These are phyloP conservation scores for Baeospora myosura DNA, from an alignment of 1,284 basidiomycete species.

Conservation along the genomic window DNA sequence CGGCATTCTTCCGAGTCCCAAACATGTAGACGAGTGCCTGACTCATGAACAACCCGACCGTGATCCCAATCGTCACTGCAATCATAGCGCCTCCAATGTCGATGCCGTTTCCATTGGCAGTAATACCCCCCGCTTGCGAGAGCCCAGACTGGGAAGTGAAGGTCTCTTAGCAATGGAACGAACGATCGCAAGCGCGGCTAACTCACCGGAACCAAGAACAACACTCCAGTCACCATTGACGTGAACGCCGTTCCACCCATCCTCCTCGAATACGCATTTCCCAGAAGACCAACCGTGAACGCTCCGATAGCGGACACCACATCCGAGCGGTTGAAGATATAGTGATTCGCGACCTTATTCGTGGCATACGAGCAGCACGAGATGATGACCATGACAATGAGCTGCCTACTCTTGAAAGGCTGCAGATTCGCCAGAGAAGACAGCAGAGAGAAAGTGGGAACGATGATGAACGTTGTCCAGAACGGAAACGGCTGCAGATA, in stretches of 20 bases:
- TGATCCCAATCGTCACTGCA: conserved; percentile 84
- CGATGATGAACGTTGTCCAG: conserved; percentile 73
- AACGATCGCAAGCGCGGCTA: background rate
- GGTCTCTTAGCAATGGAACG: conserved; percentile 1
- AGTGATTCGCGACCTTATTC: conserved; percentile 76
- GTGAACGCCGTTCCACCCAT: conserved; percentile 89
- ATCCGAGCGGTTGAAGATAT: conserved; percentile 81
- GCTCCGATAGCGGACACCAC: conserved; percentile 83
- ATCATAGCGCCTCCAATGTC: conserved; percentile 81
- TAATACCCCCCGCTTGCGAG: conserved; percentile 78
- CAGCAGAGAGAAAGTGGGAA: conserved; percentile 73
- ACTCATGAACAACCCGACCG: conserved; percentile 84
- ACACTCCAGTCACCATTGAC: conserved; percentile 81
- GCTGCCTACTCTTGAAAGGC: conserved; percentile 61
- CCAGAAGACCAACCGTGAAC: conserved; percentile 75
- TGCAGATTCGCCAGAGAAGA: conserved; percentile 75
- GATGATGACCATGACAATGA: conserved; percentile 81
- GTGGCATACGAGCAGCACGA: conserved; percentile 73
- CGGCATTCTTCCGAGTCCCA: conserved; percentile 74
- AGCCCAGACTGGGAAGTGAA: conserved; percentile 60
- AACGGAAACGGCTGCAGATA: conserved; percentile 71
- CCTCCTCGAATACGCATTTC: conserved; percentile 77
- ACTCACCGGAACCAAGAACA: conserved; percentile 77
- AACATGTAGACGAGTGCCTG: conserved; percentile 83
- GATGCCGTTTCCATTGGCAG: conserved; percentile 60